phyloP scores from a whole-genome alignment of 2,329 filamentous ascomycete species.

The Achaetomium macrosporum region DNA sequence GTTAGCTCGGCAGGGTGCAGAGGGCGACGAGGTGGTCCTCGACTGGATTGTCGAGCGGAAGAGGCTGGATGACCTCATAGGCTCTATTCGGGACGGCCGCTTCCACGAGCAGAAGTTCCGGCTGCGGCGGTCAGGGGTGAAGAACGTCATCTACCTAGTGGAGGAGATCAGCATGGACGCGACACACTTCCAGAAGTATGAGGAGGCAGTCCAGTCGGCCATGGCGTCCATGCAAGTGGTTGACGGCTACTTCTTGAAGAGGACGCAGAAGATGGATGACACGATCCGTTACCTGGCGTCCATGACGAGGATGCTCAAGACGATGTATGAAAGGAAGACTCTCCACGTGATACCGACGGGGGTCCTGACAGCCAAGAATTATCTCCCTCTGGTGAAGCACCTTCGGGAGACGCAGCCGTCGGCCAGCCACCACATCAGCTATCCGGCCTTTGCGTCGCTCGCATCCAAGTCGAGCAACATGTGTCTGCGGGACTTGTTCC shows the following conservation, averaged over 20 bases:
- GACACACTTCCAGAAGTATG: constrained; percentile 49
- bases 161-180: constrained; percentile 63
- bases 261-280: constrained; percentile 69
- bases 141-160: constrained; percentile 71
- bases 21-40: constrained; percentile 65
- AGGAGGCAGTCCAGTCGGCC: constrained; percentile 64
- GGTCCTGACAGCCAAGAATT: constrained; percentile 58
- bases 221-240: constrained; percentile 74
- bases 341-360: constrained; percentile 61
- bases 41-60: constrained; percentile 81
- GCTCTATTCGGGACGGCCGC: constrained; percentile 74
- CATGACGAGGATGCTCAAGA: constrained; percentile 64
- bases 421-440: constrained; percentile 57
- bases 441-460: constrained; percentile 64
- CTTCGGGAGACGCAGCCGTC: constrained; percentile 48
- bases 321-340: constrained; percentile 53
- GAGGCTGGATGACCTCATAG: constrained; percentile 70
- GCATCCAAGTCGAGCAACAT: constrained; percentile 70
- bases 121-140: constrained; percentile 64
- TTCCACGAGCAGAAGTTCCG: constrained; percentile 84
- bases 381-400: constrained; percentile 56
- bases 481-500: constrained; percentile 66
- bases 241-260: constrained; percentile 73
- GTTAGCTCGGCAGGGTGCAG: constrained; percentile 50
- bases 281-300: constrained; percentile 68